Base-by-base conservation (phyloP, 116 monocot species). In the Papilionanthe hybrid region DNA sequence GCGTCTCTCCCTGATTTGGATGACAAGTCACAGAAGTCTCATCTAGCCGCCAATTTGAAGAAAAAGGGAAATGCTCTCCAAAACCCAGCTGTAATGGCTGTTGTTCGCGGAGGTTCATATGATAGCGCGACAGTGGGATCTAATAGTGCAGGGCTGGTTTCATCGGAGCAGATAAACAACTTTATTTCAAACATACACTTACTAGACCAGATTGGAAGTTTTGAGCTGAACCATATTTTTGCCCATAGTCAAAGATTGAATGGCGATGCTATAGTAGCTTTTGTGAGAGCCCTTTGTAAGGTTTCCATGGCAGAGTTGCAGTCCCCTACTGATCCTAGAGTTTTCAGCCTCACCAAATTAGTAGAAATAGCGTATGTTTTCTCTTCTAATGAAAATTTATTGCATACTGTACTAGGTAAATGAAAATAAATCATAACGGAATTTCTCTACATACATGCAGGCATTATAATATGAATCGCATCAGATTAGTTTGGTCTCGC, bases 391-490 rank as follows among this genome's bases (percentile, higher is more conserved):
- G 11, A 25, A 37, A 55, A 1, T 53, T 7, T 23, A 30, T 60
- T 6, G 17, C 53, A 53, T 17, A 53, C 19, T 77, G 22, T 79
- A 45, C 13, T 7, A 45, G 68, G 41, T 20, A 11, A 57, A 65
- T 37, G 17, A 53, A 41, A 50, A 10, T 41, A 28, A 9, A 55
- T 23, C 28, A 6, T 55, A 22, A 65, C 55, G 8, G 83, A 41
- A 66, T 75, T 79, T 42, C 25, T 82, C 58, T 42, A 43, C 77
- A 57, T 78, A 41, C 68, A 42, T 87, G 77, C 90, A 95, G 99
- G 88, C 93, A 99, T 80, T 99, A 99, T 73, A 99, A 99, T 81
- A 99, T 99, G 99, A 90, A 89, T 60, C 93, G 95, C 43, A 99
- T 99, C 80, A 88, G 93, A 82, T 86, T 99, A 81, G 95, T 99